A percentile compares a stretch with the other conserved stretches of the same genome.
Evolutionary conservation across 1,284 basidiomycete genomes (phyloP).

Genomic region (Mycocalia duriaeana): DNA sequence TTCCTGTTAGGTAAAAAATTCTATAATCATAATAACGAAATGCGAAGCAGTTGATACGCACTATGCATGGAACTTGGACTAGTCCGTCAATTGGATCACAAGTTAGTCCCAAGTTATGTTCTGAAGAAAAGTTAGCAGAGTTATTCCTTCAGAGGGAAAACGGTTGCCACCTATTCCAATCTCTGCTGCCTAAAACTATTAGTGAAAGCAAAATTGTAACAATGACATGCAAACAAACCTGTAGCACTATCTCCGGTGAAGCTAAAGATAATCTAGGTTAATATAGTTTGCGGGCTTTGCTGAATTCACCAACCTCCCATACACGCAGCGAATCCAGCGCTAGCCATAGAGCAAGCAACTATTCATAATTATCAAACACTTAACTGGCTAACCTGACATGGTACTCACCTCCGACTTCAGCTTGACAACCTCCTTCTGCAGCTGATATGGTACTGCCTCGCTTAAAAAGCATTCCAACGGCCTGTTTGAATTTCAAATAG

Average conservation of each 20-base stretch:
- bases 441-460: slow-evolving; percentile 94
- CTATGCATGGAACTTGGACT: slow-evolving; percentile 93
- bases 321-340: slow-evolving; percentile 89
- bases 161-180: slow-evolving; percentile 80
- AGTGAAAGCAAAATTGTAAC: slow-evolving; percentile 1
- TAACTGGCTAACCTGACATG: not conserved
- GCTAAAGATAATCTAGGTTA: no score
- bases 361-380: not conserved
- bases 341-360: slow-evolving; percentile 91
- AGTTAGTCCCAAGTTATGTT: slow-evolving; percentile 84
- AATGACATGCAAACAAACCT: slow-evolving; percentile 47
- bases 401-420: slow-evolving; percentile 72
- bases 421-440: slow-evolving; percentile 89
- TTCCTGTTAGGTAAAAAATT: slow-evolving; percentile 41
- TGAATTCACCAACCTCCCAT: slow-evolving; percentile 64
- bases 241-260: no score
- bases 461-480: slow-evolving; percentile 96
- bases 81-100: slow-evolving; percentile 92
- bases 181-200: slow-evolving; percentile 73
- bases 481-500: slow-evolving; percentile 37
- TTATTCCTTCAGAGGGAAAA: not conserved
- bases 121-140: slow-evolving; percentile 27
- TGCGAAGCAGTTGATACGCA: slow-evolving; percentile 40
- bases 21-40: not conserved
- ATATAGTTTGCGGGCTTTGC: not conserved